Percentiles rank a stretch among this genome's conserved stretches.
These are phyloP conservation scores for Auriscalpium orientale DNA, from an alignment of 768 basidiomycete genomes.

Conservation along the genomic window DNA sequence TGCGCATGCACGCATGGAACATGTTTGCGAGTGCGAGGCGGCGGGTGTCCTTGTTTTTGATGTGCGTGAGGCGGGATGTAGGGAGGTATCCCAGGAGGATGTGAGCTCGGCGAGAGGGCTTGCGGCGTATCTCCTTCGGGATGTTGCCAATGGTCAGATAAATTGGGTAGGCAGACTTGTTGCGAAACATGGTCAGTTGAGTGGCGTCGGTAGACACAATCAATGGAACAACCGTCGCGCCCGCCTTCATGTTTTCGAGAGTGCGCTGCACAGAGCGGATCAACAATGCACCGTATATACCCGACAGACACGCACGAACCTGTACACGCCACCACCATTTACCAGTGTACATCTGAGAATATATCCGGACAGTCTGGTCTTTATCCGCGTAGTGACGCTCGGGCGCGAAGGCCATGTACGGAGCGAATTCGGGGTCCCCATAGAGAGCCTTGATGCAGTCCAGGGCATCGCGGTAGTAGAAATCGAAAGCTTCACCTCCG, in stretches of 20 bases:
- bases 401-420: not conserved
- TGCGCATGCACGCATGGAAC: not conserved
- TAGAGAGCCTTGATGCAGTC: not conserved
- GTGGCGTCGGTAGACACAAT: constrained; percentile 13
- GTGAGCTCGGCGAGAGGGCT: not conserved
- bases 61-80: not conserved
- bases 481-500: not conserved
- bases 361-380: not conserved
- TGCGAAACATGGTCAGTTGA: constrained; percentile 3
- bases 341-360: constrained; percentile 17
- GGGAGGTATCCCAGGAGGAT: not conserved
- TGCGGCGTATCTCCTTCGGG: not conserved
- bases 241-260: not conserved
- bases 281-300: not conserved
- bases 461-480: not conserved
- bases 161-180: not conserved
- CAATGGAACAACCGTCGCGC: constrained; percentile 14
- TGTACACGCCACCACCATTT: constrained; percentile 22
- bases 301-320: constrained; percentile 1
- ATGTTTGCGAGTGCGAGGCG: not conserved
- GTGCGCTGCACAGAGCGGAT: not conserved
- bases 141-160: not conserved
- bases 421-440: not conserved
- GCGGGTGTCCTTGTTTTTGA: not conserved
- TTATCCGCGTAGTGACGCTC: not conserved